Conservation (phyloP, 2,329 filamentous ascomycete genomes). For the Aspergillus sp. region DNA sequence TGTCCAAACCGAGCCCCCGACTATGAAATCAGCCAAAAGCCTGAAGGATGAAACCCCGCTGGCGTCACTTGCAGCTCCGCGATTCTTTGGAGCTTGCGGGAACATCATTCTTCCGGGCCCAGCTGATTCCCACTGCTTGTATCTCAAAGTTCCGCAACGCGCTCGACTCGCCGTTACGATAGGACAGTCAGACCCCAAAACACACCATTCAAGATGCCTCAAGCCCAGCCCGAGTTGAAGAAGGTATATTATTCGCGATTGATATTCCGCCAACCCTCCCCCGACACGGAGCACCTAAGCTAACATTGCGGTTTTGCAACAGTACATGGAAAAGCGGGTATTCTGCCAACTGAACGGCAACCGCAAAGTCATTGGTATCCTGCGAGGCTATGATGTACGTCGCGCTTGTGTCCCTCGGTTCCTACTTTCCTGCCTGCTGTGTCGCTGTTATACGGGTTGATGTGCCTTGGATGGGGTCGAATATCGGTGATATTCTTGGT, state of each 20-base stretch:
- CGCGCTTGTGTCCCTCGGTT: background rate
- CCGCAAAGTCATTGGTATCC: constrained; percentile 90
- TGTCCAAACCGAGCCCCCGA: background rate
- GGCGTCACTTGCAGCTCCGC: constrained; percentile 11
- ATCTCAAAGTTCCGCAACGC: constrained; percentile 32
- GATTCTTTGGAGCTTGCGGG: constrained; percentile 29
- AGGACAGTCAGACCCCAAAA: constrained; percentile 21
- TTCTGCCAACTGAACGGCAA: constrained; percentile 98
- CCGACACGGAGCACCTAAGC: too few species aligned
- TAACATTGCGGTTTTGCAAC: constrained; percentile 18
- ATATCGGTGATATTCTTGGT: background rate
- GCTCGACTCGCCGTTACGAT: constrained; percentile 25
- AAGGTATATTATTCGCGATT: constrained; percentile 64
- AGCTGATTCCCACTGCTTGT: constrained; percentile 27
- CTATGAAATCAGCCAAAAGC: background rate
- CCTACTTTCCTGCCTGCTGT: background rate
- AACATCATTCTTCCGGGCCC: constrained; percentile 39
- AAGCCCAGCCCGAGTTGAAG: constrained; percentile 98
- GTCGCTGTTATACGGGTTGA: too few species aligned
- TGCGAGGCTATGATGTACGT: constrained; percentile 93
- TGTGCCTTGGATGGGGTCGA: background rate
- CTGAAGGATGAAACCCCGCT: background rate
- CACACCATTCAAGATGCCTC: constrained; percentile 72
- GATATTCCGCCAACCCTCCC: background rate
- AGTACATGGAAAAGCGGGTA: constrained; percentile 99